These are phyloP conservation scores for Aspergillus baeticus DNA, from an alignment of 495 filamentous ascomycete species.

Conservation along the genomic window DNA sequence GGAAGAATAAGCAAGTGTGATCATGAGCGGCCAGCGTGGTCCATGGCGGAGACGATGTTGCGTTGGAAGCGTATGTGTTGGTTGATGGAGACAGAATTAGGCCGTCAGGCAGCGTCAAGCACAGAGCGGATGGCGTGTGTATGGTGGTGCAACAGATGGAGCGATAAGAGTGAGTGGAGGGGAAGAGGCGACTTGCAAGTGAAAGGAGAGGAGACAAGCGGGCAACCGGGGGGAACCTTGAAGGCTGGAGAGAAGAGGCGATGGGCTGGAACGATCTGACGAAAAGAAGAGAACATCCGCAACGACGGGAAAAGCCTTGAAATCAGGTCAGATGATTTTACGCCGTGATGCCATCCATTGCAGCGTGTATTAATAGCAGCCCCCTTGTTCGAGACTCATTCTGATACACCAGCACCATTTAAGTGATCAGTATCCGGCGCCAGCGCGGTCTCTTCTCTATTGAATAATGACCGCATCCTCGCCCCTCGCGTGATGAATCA, in stretches of 20 bases:
- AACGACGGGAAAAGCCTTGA: slow-evolving; percentile 5
- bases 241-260: neutral
- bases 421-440: neutral
- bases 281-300: slow-evolving; percentile 8
- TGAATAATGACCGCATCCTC: neutral
- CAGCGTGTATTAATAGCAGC: slow-evolving; percentile 10
- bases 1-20: slow-evolving; percentile 7
- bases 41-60: slow-evolving; percentile 25
- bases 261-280: neutral
- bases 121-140: neutral
- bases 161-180: neutral
- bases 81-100: slow-evolving; percentile 14
- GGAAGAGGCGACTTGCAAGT: slow-evolving; percentile 3
- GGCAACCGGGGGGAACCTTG: too few species aligned
- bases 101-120: slow-evolving; percentile 21
- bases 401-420: neutral
- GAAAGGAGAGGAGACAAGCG: neutral
- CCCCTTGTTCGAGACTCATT: slow-evolving; percentile 10
- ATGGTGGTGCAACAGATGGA: neutral
- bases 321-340: slow-evolving; percentile 7
- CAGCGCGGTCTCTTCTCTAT: neutral
- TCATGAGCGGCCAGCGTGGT: slow-evolving; percentile 24
- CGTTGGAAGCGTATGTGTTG: slow-evolving; percentile 17
- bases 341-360: slow-evolving; percentile 1
- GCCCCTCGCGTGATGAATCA: neutral